Evolutionary conservation across 2,329 filamentous ascomycete genomes (phyloP), one percentile per base, ranked within the genome.

Genomic region (Venturia nashicola): DNA sequence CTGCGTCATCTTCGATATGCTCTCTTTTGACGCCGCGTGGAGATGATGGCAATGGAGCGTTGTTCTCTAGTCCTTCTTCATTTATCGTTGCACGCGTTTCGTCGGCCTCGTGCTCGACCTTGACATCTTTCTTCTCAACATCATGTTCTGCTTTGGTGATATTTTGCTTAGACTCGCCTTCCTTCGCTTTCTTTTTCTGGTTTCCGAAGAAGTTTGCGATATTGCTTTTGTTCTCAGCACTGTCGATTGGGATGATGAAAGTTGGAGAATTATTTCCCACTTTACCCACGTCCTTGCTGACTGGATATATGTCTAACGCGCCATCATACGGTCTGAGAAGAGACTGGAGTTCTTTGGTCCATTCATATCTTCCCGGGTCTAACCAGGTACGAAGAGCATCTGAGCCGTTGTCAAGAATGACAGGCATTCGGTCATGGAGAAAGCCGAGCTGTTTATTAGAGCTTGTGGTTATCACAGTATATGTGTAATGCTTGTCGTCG

Each of bases 391-490:
- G 82, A 71, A 96, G 79, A 12, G 80, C 82, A 1, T 89, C 82
- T 0, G 87, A 90, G 4, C 85, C 86, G 5, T 89, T 85, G 6
- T 97, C 86, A 0, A 99, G 74, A 39, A 97, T 89, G 6, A 96
- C 93, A 0, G 94, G 94, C 94, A 99, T 99, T 18, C 94, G 86
- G 71, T 96, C 88, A 72, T 99, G 94, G 20, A 99, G 79, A 68
- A 96, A 97, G 36, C 81, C 86, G 60, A 97, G 80, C 72, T 93
- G 88, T 67, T 86, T 80, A 70, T 93, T 96, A 8, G 91, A 89
- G 66, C 87, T 83, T 1, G 93, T 97, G 0, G 94, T 99, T 73
- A 97, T 93, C 72, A 99, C 85, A 1, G 92, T 93, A 74, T 96
- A 99, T 0, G 91, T 95, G 73, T 93, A 97, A 5, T 86, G 76